phyloP scores from a whole-genome alignment of 495 filamentous ascomycete species.

The Amniculicola lignicola region DNA sequence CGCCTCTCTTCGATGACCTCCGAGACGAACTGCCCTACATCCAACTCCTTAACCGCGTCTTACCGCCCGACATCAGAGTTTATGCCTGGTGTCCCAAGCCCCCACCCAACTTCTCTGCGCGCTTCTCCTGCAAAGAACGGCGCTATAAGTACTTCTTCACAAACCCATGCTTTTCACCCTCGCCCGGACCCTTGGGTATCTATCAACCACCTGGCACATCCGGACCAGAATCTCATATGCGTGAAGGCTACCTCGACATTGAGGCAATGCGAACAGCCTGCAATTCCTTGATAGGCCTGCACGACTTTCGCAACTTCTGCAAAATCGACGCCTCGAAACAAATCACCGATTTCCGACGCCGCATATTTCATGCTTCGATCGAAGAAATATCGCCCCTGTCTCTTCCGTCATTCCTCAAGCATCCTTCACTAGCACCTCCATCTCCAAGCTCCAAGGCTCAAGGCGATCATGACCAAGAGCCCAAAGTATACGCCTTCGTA shows the following conservation, averaged over 20 bases:
- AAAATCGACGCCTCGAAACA: constrained; percentile 84
- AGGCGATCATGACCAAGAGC: constrained; percentile 36
- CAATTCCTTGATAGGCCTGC: constrained; percentile 69
- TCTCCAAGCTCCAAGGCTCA: not conserved
- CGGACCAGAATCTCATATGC: not conserved
- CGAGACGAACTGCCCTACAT: constrained; percentile 80
- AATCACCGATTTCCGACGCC: constrained; percentile 72
- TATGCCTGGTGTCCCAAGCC: constrained; percentile 89
- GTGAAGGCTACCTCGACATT: constrained; percentile 68
- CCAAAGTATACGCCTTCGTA: constrained; percentile 80
- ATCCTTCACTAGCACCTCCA: constrained; percentile 16
- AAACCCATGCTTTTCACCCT: constrained; percentile 75
- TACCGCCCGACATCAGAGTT: constrained; percentile 84
- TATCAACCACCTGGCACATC: constrained; percentile 24
- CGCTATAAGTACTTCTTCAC: constrained; percentile 97
- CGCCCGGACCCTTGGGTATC: constrained; percentile 45
- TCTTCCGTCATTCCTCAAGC: constrained; percentile 23
- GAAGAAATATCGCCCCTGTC: constrained; percentile 51
- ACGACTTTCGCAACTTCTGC: constrained; percentile 98
- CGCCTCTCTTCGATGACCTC: constrained; percentile 64
- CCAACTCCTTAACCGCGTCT: constrained; percentile 74
- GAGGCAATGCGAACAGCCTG: constrained; percentile 81
- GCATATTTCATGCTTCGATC: constrained; percentile 73
- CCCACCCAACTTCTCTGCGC: constrained; percentile 75
- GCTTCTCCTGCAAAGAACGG: constrained; percentile 88